These are phyloP conservation scores for Pyronema omphalodes DNA, from an alignment of 495 filamentous ascomycete genomes.

Conservation along the genomic window DNA sequence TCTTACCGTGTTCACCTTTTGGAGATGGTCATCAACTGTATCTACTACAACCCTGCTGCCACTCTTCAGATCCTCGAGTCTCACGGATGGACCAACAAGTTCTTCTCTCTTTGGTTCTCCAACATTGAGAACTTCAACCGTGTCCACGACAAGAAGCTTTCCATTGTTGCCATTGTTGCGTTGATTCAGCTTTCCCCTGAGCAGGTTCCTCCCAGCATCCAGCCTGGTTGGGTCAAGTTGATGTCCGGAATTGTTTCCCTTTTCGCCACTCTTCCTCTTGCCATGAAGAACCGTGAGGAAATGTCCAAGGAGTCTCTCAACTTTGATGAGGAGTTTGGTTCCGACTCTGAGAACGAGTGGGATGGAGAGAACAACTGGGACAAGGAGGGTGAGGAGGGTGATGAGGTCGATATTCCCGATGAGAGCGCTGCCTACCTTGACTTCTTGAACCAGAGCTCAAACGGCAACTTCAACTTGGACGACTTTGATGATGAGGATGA, in stretches of 20 bases:
- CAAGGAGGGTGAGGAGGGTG: constrained; percentile 46
- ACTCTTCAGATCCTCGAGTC: constrained; percentile 61
- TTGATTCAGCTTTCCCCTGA: constrained; percentile 57
- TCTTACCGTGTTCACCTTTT: constrained; percentile 87
- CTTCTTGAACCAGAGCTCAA: constrained; percentile 78
- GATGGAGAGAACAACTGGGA: constrained; percentile 53
- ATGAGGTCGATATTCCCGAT: constrained; percentile 41
- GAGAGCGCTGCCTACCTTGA: constrained; percentile 90
- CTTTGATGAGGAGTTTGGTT: constrained; percentile 42
- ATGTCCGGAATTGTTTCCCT: constrained; percentile 77
- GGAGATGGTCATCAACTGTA: constrained; percentile 97
- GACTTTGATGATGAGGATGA: constrained; percentile 55
- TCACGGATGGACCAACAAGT: constrained; percentile 98
- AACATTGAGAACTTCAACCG: constrained; percentile 84
- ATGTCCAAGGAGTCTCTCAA: constrained; percentile 79
- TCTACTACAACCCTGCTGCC: constrained; percentile 76
- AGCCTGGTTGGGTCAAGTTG: constrained; percentile 91
- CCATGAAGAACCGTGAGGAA: constrained; percentile 78
- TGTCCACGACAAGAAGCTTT: constrained; percentile 96
- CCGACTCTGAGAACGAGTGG: constrained; percentile 61
- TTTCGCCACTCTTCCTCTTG: constrained; percentile 78
- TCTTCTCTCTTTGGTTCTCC: constrained; percentile 94
- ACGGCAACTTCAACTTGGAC: constrained; percentile 25
- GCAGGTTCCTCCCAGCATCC: constrained; percentile 70
- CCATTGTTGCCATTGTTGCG: constrained; percentile 76